phyloP scores from a whole-genome alignment of 352 stramenopile species.

The Phytophthora sp. region DNA sequence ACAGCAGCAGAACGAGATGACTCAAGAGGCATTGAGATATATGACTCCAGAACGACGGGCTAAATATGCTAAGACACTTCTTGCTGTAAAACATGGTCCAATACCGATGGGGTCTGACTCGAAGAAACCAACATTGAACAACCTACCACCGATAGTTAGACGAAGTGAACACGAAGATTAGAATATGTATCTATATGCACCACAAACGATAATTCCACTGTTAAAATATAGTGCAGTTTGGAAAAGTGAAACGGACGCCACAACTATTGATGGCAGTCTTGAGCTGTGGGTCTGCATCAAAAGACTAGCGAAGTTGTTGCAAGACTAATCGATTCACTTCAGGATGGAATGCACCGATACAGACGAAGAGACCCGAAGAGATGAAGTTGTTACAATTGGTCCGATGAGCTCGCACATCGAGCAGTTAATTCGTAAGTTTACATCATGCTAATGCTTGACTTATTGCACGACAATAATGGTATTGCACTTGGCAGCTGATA shows the following conservation, averaged over 20 bases:
- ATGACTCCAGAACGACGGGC: slow-evolving; percentile 31
- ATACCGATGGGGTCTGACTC: neutral
- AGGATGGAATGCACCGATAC: slow-evolving; percentile 24
- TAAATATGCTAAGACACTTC: slow-evolving; percentile 28
- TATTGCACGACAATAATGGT: too few species aligned
- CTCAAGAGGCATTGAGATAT: slow-evolving; percentile 24
- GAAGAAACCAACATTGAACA: slow-evolving; percentile 33
- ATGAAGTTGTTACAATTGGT: slow-evolving; percentile 17
- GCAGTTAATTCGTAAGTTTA: slow-evolving; percentile 32
- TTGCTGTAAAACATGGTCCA: slow-evolving; percentile 8
- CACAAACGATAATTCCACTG: neutral
- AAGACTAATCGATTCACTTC: neutral
- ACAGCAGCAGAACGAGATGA: slow-evolving; percentile 22
- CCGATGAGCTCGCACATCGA: slow-evolving; percentile 42
- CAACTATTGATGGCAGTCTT: slow-evolving; percentile 7
- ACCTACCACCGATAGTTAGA: slow-evolving; percentile 34
- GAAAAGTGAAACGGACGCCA: slow-evolving; percentile 25
- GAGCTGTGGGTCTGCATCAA: neutral
- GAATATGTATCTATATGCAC: neutral
- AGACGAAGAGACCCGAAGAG: slow-evolving; percentile 27
- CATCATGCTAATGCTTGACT: neutral
- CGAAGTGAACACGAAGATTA: slow-evolving; percentile 34
- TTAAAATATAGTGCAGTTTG: neutral
- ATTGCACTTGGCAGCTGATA: slow-evolving; percentile 6
- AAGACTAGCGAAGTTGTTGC: neutral